Evolutionary conservation across 2,329 filamentous ascomycete genomes (phyloP), one percentile per base, ranked within the genome.

Genomic region (Alternaria sp.): DNA sequence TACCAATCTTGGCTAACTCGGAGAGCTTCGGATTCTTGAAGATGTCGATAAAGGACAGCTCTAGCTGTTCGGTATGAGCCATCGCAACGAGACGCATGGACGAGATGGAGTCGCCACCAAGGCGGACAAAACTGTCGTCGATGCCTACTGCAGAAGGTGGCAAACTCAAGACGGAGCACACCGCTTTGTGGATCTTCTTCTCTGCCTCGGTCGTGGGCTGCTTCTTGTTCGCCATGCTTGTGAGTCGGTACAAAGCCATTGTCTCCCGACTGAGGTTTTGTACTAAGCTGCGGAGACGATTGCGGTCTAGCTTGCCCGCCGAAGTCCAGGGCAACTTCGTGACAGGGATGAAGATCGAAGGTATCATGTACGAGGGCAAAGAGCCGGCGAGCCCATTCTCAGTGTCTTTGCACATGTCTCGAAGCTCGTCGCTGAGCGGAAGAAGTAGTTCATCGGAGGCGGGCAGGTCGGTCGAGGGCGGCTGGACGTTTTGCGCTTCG

Each of bases 291-390:
- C 70, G 67, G 4, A 79, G 62, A 17, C 69, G 65, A 59, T 77
- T 75, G 9, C 77, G 73, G 49, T 79, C 77, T 3, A 79, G 66
- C 55, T 79, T 79, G 17, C 73, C 69, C 10, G 75, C 71, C 4
- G 71, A 71, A 0, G 75, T 77, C 71, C 68, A 76, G 5, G 77
- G 77, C 67, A 80, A 70, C 40, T 71, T 74, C 4, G 49, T 67
- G 19, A 80, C 67, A 0, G 77, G 77, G 7, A 79, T 58, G 59
- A 75, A 80, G 19, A 76, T 72, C 0, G 72, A 67, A 1, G 77
- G 77, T 19, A 78, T 75, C 77, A 79, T 79, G 57, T 78, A 79
- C 0, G 72, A 64, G 0, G 77, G 77, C 9, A 80, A 59, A 4
- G 71, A 65, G 10, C 73, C 70, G 10, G 67, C 69, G 11, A 79